These are phyloP conservation scores for Pythium dissotocum DNA, from an alignment of 352 stramenopile genomes.

Conservation along the genomic window DNA sequence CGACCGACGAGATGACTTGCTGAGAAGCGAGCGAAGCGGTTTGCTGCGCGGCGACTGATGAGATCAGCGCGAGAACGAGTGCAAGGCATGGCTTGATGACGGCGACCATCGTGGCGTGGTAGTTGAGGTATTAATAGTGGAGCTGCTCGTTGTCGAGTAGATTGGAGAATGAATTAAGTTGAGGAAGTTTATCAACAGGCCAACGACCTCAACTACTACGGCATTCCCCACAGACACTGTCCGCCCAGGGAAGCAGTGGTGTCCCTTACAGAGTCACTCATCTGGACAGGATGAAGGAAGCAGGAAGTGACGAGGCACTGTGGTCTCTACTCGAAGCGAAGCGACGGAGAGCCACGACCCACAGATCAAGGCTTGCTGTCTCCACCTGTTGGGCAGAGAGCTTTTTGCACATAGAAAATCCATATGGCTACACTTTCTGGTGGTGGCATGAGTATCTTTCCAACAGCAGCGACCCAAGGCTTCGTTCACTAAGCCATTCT, in stretches of 20 bases:
- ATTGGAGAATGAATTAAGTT: not conserved
- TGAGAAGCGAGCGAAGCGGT: not conserved
- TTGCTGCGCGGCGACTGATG: not conserved
- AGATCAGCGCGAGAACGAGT: not conserved
- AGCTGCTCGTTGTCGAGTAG: not conserved
- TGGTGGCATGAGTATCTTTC: no score
- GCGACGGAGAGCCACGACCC: no score
- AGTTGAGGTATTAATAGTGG: not conserved
- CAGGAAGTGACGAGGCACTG: not conserved
- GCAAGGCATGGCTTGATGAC: not conserved
- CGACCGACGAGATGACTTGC: not conserved
- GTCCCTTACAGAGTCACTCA: not conserved
- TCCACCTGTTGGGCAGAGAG: not conserved
- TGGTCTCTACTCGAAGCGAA: not conserved
- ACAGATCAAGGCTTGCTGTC: not conserved
- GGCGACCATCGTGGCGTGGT: not conserved
- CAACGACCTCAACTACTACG: no score
- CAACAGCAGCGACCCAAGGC: no score
- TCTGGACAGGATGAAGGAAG: not conserved
- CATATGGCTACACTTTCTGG: not conserved
- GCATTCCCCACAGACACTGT: not conserved
- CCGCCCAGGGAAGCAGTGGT: not conserved
- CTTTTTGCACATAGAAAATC: not conserved
- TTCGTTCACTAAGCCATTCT: no score
- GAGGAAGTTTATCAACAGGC: no score